Evolutionary conservation across 768 basidiomycete genomes (phyloP).

Genomic region (Kwoniella sp.): DNA sequence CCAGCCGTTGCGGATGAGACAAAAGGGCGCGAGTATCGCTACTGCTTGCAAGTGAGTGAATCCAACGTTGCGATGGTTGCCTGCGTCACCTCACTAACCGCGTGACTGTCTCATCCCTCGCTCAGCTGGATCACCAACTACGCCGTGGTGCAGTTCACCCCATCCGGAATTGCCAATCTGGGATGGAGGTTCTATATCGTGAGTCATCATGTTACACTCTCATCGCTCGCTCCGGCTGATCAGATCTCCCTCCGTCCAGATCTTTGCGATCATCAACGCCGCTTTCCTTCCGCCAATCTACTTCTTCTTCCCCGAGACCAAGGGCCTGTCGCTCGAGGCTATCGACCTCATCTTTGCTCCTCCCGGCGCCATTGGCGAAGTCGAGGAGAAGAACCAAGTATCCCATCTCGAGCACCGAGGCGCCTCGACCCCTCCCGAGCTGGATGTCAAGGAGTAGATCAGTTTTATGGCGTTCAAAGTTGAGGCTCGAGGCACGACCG

Average conservation of each 20-base stretch:
- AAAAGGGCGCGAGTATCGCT: conserved; percentile 29
- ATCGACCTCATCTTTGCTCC: conserved; percentile 25
- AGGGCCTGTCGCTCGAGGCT: conserved; percentile 36
- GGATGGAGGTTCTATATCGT: conserved; percentile 32
- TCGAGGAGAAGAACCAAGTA: neutral
- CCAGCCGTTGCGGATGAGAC: conserved; percentile 29
- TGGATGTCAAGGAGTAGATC: conserved; percentile 1
- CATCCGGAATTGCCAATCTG: conserved; percentile 23
- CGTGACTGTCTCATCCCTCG: neutral
- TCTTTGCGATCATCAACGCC: conserved; percentile 36
- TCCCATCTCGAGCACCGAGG: conserved; percentile 1
- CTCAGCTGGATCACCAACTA: conserved; percentile 18
- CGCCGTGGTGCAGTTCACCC: conserved; percentile 27
- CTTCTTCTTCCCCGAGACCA: conserved; percentile 44
- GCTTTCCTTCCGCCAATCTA: conserved; percentile 36
- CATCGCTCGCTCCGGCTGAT: neutral
- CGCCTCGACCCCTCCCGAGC: neutral
- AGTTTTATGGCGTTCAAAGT: neutral
- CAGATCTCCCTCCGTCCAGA: conserved; percentile 4
- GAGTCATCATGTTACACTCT: neutral
- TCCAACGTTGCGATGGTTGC: conserved; percentile 10
- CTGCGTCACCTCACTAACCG: neutral
- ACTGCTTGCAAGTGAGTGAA: conserved; percentile 30
- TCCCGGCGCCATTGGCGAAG: conserved; percentile 1
- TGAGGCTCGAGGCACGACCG: neutral